A percentile compares a stretch with the other conserved stretches of the same genome.
These are phyloP conservation scores for Lipomyces starkeyi DNA, from an alignment of 805 yeast genomes.

Conservation along the genomic window DNA sequence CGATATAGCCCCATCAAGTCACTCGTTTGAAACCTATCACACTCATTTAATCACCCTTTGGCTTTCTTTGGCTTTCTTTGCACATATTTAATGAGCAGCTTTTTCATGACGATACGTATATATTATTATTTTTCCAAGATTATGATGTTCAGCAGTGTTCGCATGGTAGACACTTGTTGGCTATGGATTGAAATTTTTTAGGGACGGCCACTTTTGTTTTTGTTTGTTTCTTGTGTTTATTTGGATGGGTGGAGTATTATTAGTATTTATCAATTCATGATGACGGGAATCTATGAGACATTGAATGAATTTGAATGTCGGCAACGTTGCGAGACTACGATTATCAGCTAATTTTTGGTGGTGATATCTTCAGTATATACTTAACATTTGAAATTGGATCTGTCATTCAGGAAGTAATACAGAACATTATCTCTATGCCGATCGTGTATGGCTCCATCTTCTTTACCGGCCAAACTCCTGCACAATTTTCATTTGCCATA, in stretches of 20 bases:
- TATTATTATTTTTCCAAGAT: neutral
- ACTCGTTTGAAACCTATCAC: neutral
- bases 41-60: neutral
- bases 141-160: neutral
- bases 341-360: neutral
- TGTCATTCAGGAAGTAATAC: neutral
- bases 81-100: neutral
- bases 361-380: neutral
- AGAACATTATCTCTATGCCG: neutral
- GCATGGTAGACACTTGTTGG: neutral
- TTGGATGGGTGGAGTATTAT: conserved; percentile 3
- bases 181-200: neutral
- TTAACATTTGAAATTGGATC: neutral
- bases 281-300: neutral
- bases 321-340: neutral
- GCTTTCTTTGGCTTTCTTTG: neutral
- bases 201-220: neutral
- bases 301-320: neutral
- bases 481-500: neutral
- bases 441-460: neutral
- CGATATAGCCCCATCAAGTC: neutral
- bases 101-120: neutral
- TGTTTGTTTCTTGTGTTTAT: neutral
- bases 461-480: neutral
- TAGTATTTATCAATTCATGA: neutral